Conservation (phyloP, 2,329 filamentous ascomycete genomes). For the Cylindrodendrum hubeiense region DNA sequence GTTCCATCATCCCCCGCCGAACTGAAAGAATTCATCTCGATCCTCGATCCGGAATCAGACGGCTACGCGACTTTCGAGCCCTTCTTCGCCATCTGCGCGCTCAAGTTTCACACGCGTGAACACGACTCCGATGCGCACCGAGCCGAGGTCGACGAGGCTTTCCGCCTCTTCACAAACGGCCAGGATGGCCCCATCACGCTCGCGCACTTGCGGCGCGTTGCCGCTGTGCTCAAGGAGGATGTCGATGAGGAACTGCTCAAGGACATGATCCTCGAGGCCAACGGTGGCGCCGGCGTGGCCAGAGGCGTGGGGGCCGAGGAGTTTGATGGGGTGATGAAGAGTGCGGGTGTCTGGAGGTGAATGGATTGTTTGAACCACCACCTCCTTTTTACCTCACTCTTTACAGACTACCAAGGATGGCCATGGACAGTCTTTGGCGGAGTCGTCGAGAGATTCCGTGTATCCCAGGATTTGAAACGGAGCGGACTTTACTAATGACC, state of each 20-base stretch:
- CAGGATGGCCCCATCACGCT: conserved; percentile 76
- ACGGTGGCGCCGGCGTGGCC: conserved; percentile 79
- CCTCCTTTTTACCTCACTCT: not conserved
- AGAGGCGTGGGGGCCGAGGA: conserved; percentile 82
- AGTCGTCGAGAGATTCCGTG: not conserved
- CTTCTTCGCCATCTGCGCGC: conserved; percentile 89
- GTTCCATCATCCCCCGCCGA: conserved; percentile 75
- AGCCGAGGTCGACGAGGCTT: conserved; percentile 84
- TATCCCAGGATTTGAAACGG: not conserved
- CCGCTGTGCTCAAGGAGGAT: conserved; percentile 84
- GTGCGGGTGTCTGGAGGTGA: conserved; percentile 86
- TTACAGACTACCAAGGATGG: not conserved
- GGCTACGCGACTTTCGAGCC: conserved; percentile 83
- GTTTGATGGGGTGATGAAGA: conserved; percentile 87
- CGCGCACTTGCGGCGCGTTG: conserved; percentile 81
- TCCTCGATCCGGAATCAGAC: conserved; percentile 85
- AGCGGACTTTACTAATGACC: not conserved
- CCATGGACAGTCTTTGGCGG: not conserved
- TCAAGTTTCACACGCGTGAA: conserved; percentile 79
- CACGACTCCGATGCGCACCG: conserved; percentile 67
- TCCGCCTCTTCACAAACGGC: conserved; percentile 79
- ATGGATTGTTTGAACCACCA: not conserved
- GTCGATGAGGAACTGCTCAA: conserved; percentile 85
- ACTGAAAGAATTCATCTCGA: conserved; percentile 79
- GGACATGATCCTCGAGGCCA: conserved; percentile 97